Base-by-base conservation (phyloP, 805 yeast species). In the Sugiyamaella boreocaroliniensis region DNA sequence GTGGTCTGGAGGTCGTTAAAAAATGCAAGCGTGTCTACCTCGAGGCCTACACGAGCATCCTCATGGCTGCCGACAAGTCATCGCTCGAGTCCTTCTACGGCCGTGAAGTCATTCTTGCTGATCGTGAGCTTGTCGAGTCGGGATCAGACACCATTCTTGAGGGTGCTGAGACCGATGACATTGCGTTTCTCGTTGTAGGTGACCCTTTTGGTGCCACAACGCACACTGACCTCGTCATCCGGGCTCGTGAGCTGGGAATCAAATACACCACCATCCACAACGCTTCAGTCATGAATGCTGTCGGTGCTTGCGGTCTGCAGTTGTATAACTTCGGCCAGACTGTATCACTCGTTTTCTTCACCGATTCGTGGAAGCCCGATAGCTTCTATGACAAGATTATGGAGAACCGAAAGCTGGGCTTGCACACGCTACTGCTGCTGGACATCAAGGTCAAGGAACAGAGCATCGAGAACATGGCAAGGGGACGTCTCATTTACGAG, bases 151-250 rank as follows among this genome's bases (percentile, higher is more conserved):
- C 78, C 41, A 93, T 92, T 55, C 74, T 92, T 57, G 85, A 74
- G 18, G 82, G 80, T 55, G 97, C 95, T 1, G 80, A 85, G 32
- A 75, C 70, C 19, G 92, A 85, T 51, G 97, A 93, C 66, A 78
- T 92, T 66, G 98, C 97, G 0, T 89, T 92, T 61, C 75, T 93
- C 58, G 99, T 93, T 18, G 99, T 92, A 26, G 99, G 99, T 37
- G 99, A 92, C 68, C 96, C 92, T 34, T 92, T 89, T 65, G 99
- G 99, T 34, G 99, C 99, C 32, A 92, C 99, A 4, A 92, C 99
- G 0, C 99, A 92, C 71, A 89, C 97, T 0, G 99, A 93, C 71
- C 76, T 92, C 57, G 88, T 90, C 43, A 78, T 92, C 55, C 77
- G 99, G 64, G 98, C 99, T 44, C 80, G 95, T 61, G 96, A 86